Evolutionary conservation across 106 monocot species (phyloP).

Genomic region (Triglochin maritima): DNA sequence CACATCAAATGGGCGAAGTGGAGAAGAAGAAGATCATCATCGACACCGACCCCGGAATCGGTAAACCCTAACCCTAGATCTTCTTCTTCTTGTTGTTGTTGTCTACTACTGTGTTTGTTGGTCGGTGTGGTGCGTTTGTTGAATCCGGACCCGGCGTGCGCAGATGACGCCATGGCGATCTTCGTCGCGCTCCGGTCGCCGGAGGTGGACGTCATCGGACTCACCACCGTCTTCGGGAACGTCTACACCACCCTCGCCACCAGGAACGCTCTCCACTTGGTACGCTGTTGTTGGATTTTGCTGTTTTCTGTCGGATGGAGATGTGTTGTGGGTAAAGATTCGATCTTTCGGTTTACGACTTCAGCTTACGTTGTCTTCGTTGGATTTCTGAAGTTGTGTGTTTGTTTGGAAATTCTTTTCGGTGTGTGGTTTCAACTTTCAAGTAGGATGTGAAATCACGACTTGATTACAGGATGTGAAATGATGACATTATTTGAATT

Average conservation of each 20-base stretch:
- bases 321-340: no score
- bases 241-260: conserved; percentile 88
- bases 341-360: no score
- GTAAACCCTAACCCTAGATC: conserved; percentile 14
- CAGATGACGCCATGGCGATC: conserved; percentile 97
- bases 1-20: conserved; percentile 34
- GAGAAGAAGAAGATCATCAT: conserved; percentile 89
- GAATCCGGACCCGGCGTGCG: background rate
- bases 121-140: background rate
- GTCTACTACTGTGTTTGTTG: background rate
- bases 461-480: no score
- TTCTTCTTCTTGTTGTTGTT: no score
- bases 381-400: no score
- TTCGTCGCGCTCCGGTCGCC: conserved; percentile 85
- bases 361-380: no score
- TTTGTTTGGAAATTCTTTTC: no score
- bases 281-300: conserved; percentile 5
- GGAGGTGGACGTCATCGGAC: conserved; percentile 84
- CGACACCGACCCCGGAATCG: conserved; percentile 95
- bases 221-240: conserved; percentile 86
- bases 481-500: no score
- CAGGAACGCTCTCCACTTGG: conserved; percentile 87
- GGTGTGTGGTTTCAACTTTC: no score
- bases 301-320: background rate
- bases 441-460: no score